A percentile compares a stretch with the other conserved stretches of the same genome.
These are phyloP conservation scores for Hevea brasiliensis DNA, from an alignment of 345 rosid genomes.

Conservation along the genomic window DNA sequence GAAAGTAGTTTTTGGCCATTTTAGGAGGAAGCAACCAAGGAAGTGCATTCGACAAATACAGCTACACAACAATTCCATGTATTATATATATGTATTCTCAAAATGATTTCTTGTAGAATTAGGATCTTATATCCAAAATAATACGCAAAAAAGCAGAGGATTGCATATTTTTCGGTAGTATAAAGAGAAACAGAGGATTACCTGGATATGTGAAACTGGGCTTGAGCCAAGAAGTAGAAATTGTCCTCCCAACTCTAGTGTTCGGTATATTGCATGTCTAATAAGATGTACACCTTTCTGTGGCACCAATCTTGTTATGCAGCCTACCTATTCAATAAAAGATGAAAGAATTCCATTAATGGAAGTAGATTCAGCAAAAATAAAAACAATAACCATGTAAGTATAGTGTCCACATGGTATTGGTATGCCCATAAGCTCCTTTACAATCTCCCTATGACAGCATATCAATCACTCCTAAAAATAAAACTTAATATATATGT, in stretches of 20 bases:
- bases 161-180: background rate
- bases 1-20: background rate
- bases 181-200: slow-evolving; percentile 9
- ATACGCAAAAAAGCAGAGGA: background rate
- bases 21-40: background rate
- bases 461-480: background rate
- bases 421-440: background rate
- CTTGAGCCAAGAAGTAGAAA: slow-evolving; percentile 96
- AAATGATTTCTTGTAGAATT: background rate
- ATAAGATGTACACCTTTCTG: slow-evolving; percentile 97
- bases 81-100: background rate
- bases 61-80: background rate
- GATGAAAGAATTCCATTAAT: background rate
- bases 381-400: background rate
- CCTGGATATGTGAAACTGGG: slow-evolving; percentile 94
- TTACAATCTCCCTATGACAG: background rate
- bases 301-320: slow-evolving; percentile 95
- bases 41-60: background rate
- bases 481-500: no score
- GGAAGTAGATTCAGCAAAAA: background rate
- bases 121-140: background rate
- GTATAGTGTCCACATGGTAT: background rate
- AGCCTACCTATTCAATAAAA: slow-evolving; percentile 63
- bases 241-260: slow-evolving; percentile 93
- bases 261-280: slow-evolving; percentile 87